phyloP scores from a whole-genome alignment of 2,329 filamentous ascomycete genomes.

The Verticillium klebahnii region DNA sequence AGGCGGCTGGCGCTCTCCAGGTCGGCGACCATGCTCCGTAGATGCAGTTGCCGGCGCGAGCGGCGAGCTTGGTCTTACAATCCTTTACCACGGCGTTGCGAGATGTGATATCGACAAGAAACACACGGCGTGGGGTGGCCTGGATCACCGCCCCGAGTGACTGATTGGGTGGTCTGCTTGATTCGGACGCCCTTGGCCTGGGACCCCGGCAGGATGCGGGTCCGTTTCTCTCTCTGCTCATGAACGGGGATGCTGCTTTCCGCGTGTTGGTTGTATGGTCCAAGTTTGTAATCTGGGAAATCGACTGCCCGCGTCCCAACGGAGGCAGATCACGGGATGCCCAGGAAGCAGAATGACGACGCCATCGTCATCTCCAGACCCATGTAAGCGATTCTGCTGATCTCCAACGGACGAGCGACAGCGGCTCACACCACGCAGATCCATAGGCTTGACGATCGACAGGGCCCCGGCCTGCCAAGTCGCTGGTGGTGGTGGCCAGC shows the following conservation, averaged over 20 bases:
- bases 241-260: neutral
- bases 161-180: neutral
- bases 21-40: neutral
- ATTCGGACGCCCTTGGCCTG: neutral
- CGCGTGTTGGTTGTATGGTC: neutral
- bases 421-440: neutral
- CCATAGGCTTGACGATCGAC: constrained; percentile 2
- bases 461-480: constrained; percentile 1
- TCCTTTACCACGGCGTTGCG: neutral
- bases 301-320: neutral
- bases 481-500: neutral
- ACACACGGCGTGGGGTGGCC: neutral
- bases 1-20: neutral
- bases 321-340: neutral
- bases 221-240: neutral
- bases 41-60: neutral
- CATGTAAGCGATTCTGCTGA: neutral
- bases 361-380: neutral
- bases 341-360: neutral
- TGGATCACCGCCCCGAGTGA: neutral
- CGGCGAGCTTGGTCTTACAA: neutral
- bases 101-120: neutral
- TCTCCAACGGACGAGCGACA: neutral
- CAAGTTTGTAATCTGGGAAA: neutral
- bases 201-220: neutral